Evolutionary conservation across 2,329 filamentous ascomycete species (phyloP).

Genomic region (Leptographium flavum): DNA sequence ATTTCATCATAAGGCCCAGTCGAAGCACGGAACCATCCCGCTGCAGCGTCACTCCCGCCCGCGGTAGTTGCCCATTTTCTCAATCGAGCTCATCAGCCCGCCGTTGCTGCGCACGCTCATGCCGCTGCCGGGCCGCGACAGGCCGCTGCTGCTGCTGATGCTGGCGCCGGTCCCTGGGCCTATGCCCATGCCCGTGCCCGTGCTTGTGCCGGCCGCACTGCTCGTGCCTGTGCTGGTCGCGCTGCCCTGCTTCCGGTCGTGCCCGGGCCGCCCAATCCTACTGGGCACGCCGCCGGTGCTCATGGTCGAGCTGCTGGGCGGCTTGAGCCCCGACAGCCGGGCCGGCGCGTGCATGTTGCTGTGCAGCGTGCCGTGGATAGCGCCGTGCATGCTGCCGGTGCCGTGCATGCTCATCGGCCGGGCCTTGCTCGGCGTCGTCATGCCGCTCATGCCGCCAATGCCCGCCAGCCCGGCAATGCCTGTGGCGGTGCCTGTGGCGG

Average conservation of each 20-base stretch:
- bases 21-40: not conserved
- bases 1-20: not conserved
- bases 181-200: too few species aligned
- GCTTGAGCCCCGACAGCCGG: slow-evolving; percentile 38
- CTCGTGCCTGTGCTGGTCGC: slow-evolving; percentile 1
- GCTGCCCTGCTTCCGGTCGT: slow-evolving; percentile 31
- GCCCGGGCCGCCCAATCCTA: slow-evolving; percentile 28
- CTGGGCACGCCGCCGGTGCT: slow-evolving; percentile 24
- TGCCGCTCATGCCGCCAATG: slow-evolving; percentile 10
- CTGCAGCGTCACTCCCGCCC: slow-evolving; percentile 20
- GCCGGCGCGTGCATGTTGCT: too few species aligned
- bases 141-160: slow-evolving; percentile 17
- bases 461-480: slow-evolving; percentile 10
- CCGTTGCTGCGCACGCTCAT: slow-evolving; percentile 40
- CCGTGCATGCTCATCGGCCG: slow-evolving; percentile 12
- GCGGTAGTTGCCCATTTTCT: slow-evolving; percentile 63
- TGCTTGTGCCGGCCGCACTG: too few species aligned
- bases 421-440: slow-evolving; percentile 12
- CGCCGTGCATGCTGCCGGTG: slow-evolving; percentile 5
- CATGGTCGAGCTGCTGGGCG: slow-evolving; percentile 32
- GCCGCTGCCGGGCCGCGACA: slow-evolving; percentile 36
- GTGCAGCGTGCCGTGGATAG: too few species aligned
- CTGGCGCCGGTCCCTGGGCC: too few species aligned
- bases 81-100: slow-evolving; percentile 66
- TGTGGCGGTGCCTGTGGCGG: slow-evolving; percentile 2